A percentile compares a stretch with the other conserved stretches of the same genome.
These are phyloP conservation scores for Penicillium frequentans DNA, from an alignment of 2,329 filamentous ascomycete genomes.

Conservation along the genomic window DNA sequence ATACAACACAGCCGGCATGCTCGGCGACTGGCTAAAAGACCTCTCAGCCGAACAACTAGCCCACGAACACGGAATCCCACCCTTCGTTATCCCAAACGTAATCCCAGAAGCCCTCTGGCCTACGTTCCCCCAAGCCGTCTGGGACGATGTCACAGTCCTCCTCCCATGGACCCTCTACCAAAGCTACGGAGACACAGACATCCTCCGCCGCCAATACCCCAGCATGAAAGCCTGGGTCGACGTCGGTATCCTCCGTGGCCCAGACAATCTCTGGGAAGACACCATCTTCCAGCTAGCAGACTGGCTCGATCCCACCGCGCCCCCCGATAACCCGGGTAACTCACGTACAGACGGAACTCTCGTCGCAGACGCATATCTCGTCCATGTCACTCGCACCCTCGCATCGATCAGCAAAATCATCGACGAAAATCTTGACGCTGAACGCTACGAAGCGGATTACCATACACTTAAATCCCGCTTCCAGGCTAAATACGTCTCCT, in stretches of 20 bases:
- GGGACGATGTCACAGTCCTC: constrained; percentile 9
- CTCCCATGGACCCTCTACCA: constrained; percentile 9
- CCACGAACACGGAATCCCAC: neutral
- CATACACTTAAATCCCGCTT: neutral
- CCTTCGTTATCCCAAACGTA: constrained; percentile 3
- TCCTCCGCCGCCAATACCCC: constrained; percentile 3
- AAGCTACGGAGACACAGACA: constrained; percentile 4
- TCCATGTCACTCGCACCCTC: constrained; percentile 12
- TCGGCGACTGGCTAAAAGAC: constrained; percentile 52
- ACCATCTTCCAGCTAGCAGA: constrained; percentile 18
- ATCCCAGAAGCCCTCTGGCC: constrained; percentile 3
- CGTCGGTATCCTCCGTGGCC: constrained; percentile 2
- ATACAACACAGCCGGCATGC: constrained; percentile 54
- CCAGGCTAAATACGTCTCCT: constrained; percentile 3
- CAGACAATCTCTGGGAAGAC: constrained; percentile 7
- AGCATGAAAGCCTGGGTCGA: constrained; percentile 12
- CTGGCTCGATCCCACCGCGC: constrained; percentile 11
- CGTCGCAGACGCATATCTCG: constrained; percentile 10
- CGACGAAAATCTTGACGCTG: neutral
- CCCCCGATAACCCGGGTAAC: constrained; percentile 4
- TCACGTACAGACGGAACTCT: constrained; percentile 5
- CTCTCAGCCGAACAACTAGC: constrained; percentile 37
- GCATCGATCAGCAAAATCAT: constrained; percentile 30
- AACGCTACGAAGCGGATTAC: neutral
- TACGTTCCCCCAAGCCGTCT: constrained; percentile 5